Conservation (phyloP, 2,329 filamentous ascomycete genomes). For the Orbilia ellipsospora region DNA sequence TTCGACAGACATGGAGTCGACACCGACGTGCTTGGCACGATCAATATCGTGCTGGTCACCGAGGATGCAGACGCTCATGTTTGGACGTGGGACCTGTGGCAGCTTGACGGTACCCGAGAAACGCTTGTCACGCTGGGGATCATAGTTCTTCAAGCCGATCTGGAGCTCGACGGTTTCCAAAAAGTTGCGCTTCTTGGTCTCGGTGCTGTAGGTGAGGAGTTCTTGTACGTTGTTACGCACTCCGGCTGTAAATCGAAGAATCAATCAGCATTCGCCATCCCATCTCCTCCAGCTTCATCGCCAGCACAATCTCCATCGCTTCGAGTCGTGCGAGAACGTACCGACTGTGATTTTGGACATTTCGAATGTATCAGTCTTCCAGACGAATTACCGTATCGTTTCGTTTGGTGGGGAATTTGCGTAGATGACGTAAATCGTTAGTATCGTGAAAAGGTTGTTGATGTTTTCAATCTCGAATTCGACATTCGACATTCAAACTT, state of each 20-base stretch:
- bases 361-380: constrained; percentile 63
- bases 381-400: constrained; percentile 58
- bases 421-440: too few species aligned
- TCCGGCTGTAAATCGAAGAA: constrained; percentile 71
- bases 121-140: constrained; percentile 99
- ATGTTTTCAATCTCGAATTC: too few species aligned
- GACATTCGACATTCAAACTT: too few species aligned
- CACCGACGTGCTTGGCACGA: constrained; percentile 98
- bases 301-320: neutral
- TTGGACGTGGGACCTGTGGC: constrained; percentile 87
- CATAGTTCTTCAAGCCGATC: constrained; percentile 98
- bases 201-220: constrained; percentile 92
- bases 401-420: constrained; percentile 61
- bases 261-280: constrained; percentile 37
- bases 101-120: constrained; percentile 99
- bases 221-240: constrained; percentile 94
- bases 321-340: constrained; percentile 60
- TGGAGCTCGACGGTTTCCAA: constrained; percentile 91
- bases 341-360: constrained; percentile 71
- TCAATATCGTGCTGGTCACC: constrained; percentile 98
- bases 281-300: neutral
- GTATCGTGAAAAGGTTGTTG: too few species aligned
- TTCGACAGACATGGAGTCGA: constrained; percentile 97
- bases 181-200: constrained; percentile 99
- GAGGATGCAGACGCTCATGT: constrained; percentile 90